These are phyloP conservation scores for Lyophyllum atratum DNA, from an alignment of 768 basidiomycete species.

Conservation along the genomic window DNA sequence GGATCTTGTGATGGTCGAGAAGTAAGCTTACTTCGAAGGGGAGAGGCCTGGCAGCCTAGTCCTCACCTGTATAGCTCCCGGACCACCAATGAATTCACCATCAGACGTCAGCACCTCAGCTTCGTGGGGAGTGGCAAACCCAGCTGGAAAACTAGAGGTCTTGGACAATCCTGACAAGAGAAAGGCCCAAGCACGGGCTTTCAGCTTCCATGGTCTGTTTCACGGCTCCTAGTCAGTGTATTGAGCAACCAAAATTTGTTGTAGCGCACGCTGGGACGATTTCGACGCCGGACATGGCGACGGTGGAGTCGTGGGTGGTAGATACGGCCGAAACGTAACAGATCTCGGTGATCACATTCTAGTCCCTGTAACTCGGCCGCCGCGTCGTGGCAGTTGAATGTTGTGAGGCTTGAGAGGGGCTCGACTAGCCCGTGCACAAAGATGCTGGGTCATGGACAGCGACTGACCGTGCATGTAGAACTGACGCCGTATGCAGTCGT, in stretches of 20 bases:
- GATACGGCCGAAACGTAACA: not conserved
- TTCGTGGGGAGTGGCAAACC: constrained; percentile 27
- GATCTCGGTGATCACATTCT: too few relatives aligned
- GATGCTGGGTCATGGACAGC: too few relatives aligned
- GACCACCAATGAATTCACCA: constrained; percentile 32
- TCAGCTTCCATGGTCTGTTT: constrained; percentile 32
- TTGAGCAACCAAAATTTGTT: not conserved
- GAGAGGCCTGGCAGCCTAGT: not conserved
- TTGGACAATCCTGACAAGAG: constrained; percentile 19
- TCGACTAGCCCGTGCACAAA: too few relatives aligned
- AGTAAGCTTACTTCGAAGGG: not conserved
- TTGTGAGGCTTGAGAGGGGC: too few relatives aligned
- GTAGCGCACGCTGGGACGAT: constrained; percentile 17
- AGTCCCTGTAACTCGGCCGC: too few relatives aligned
- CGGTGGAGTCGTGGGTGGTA: not conserved
- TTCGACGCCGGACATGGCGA: constrained; percentile 15
- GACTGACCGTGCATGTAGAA: not conserved
- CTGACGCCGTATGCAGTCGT: not conserved
- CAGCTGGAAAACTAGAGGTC: constrained; percentile 29
- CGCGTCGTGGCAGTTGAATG: too few relatives aligned
- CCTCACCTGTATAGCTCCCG: constrained; percentile 26
- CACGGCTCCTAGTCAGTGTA: not conserved
- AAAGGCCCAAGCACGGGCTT: constrained; percentile 29
- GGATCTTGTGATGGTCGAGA: constrained; percentile 16
- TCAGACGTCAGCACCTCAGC: constrained; percentile 26